These are phyloP conservation scores for Escallonia rubra DNA, from an alignment of 129 eudicot species.

Conservation along the genomic window DNA sequence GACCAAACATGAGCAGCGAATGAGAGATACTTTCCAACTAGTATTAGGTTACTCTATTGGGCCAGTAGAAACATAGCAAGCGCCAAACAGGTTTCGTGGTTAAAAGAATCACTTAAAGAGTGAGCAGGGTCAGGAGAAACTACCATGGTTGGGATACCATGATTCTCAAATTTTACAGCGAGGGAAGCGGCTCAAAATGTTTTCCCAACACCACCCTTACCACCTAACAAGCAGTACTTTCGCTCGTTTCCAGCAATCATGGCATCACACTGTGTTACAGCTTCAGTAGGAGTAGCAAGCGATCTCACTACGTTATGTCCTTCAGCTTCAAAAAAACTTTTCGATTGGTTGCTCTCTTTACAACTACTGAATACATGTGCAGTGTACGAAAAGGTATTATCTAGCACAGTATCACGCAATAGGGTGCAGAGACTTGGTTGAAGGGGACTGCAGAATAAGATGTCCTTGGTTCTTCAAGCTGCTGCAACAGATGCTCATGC, in stretches of 20 bases:
- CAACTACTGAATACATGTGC: not conserved
- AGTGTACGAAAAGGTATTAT: not conserved
- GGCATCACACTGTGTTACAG: constrained; percentile 38
- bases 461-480: too few species aligned
- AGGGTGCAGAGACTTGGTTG: not conserved
- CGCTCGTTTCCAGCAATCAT: constrained; percentile 52
- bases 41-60: not conserved
- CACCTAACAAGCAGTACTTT: constrained; percentile 75
- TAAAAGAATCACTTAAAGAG: constrained; percentile 80
- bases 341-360: not conserved
- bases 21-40: not conserved
- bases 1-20: constrained; percentile 17
- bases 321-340: not conserved
- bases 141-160: constrained; percentile 71
- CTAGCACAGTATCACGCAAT: not conserved
- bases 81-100: constrained; percentile 36
- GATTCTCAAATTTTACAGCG: constrained; percentile 71
- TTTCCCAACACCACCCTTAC: constrained; percentile 84
- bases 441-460: too few species aligned
- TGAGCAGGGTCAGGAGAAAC: constrained; percentile 91
- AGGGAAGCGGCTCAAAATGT: constrained; percentile 88
- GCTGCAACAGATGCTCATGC: too few species aligned
- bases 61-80: not conserved
- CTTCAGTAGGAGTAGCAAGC: constrained; percentile 28
- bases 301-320: constrained; percentile 46